Evolutionary conservation across 768 basidiomycete species (phyloP).

Genomic region (Pleurotus cornucopiae): DNA sequence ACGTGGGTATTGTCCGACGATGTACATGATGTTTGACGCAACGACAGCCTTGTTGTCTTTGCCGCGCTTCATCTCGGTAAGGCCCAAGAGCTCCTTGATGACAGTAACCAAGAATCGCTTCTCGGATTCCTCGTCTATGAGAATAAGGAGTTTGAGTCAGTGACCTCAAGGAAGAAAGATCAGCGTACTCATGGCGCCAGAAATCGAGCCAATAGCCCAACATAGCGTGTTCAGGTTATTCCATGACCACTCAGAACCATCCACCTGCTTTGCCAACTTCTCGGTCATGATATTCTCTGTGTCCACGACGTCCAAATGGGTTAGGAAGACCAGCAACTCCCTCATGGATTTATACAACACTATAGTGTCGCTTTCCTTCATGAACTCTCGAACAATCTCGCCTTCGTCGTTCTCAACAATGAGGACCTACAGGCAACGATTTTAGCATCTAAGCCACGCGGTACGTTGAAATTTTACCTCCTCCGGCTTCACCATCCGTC

Average conservation of each 20-base stretch:
- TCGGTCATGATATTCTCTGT: slow-evolving; percentile 97
- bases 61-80: slow-evolving; percentile 97
- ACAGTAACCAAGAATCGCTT: slow-evolving; percentile 98
- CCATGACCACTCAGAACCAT: slow-evolving; percentile 99
- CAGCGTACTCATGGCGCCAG: slow-evolving; percentile 94
- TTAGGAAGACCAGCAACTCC: slow-evolving; percentile 94
- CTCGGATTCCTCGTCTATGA: slow-evolving; percentile 93
- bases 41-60: slow-evolving; percentile 99
- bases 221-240: slow-evolving; percentile 98
- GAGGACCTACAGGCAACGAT: slow-evolving; percentile 59
- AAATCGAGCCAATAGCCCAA: slow-evolving; percentile 99
- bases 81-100: slow-evolving; percentile 96
- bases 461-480: slow-evolving; percentile 56
- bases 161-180: slow-evolving; percentile 10
- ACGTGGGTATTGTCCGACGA: slow-evolving; percentile 98
- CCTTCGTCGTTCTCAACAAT: slow-evolving; percentile 99
- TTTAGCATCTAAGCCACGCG: slow-evolving; percentile 10
- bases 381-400: slow-evolving; percentile 98
- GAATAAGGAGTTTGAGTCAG: not conserved
- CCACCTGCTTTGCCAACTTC: slow-evolving; percentile 95
- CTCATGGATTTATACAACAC: slow-evolving; percentile 99
- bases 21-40: slow-evolving; percentile 96
- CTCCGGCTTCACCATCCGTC: slow-evolving; percentile 99
- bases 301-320: slow-evolving; percentile 93
- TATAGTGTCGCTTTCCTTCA: slow-evolving; percentile 98